phyloP scores from a whole-genome alignment of 352 stramenopile species.

The Pythium monospermum region DNA sequence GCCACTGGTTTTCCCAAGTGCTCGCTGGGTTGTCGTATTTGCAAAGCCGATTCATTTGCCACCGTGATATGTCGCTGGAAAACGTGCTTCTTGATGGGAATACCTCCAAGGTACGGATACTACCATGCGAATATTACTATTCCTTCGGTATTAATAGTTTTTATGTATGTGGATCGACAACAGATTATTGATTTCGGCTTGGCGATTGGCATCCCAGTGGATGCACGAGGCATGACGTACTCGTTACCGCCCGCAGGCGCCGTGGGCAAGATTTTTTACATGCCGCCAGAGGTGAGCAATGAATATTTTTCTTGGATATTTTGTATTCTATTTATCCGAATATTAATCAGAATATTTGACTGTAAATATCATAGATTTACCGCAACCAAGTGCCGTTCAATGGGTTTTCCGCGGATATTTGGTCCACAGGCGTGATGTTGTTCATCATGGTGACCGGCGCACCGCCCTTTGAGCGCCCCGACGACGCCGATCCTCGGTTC shows the following conservation, averaged over 20 bases:
- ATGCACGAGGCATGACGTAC: constrained; percentile 83
- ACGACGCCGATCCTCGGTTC: constrained; percentile 76
- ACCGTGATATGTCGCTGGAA: constrained; percentile 86
- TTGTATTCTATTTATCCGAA: background rate
- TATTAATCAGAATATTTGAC: background rate
- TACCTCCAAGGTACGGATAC: constrained; percentile 59
- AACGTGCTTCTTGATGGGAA: constrained; percentile 82
- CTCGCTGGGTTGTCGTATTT: constrained; percentile 74
- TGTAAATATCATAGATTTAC: constrained; percentile 72
- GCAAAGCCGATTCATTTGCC: constrained; percentile 81
- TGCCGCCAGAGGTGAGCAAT: constrained; percentile 67
- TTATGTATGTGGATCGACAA: no score
- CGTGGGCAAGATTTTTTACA: constrained; percentile 89
- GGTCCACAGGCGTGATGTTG: constrained; percentile 91
- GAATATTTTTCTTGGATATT: background rate
- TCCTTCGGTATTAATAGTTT: no score
- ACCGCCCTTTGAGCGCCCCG: constrained; percentile 86
- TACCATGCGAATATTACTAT: background rate
- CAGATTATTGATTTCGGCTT: constrained; percentile 88
- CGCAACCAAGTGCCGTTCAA: constrained; percentile 90
- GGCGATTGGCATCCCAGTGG: constrained; percentile 79
- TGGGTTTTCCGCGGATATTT: constrained; percentile 90
- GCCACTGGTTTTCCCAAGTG: constrained; percentile 83
- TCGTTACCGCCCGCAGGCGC: constrained; percentile 69
- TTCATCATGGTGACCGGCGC: constrained; percentile 94